Evolutionary conservation across 176 grass and related monocot species (phyloP), one percentile per base, ranked within the genome.

Genomic region (Oryza nivara): DNA sequence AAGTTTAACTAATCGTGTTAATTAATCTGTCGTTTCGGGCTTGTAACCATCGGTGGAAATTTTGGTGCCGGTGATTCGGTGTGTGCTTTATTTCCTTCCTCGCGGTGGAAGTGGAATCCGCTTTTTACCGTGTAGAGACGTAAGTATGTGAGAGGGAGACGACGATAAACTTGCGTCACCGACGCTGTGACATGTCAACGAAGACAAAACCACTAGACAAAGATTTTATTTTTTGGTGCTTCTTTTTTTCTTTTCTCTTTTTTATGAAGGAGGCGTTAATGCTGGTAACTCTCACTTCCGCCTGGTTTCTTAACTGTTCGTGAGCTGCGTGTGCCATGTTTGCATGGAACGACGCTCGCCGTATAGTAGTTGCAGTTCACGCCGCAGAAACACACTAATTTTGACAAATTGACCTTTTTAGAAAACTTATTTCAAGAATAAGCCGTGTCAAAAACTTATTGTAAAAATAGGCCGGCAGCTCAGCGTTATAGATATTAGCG

Each of bases 381-480:
- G 54, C 54, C 7, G 36, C 36, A 38, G 32, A 30, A 30, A 30
- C 2, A 30, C 28, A 30, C 28, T 32, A 32, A 32, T 47, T 47
- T 47, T 47, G 46, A 14, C 11, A 47, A 47, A 12, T 13, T 12
- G 3, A 13, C 11, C 0, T 11, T 13, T 13, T 47, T 12, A 13
- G 0, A 47, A 47, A 47, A 3, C 45, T 46, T 13, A 47, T 47
- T 13, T 12, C 0, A 47, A 47, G 0, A 47, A 47, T 47, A 47
- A 1, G 0, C 2, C 46, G 2, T 47, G 1, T 1, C 11, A 47
- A 47, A 47, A 13, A 13, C 11, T 47, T 47, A 47, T 13, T 13
- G 3, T 1, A 13, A 47, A 47, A 47, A 13, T 47, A 47, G 2
- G 2, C 0, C 2, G 0, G 12, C 1, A 11, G 0, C 11, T 12